Conservation (phyloP, 805 yeast species). For the Candida ficus region DNA sequence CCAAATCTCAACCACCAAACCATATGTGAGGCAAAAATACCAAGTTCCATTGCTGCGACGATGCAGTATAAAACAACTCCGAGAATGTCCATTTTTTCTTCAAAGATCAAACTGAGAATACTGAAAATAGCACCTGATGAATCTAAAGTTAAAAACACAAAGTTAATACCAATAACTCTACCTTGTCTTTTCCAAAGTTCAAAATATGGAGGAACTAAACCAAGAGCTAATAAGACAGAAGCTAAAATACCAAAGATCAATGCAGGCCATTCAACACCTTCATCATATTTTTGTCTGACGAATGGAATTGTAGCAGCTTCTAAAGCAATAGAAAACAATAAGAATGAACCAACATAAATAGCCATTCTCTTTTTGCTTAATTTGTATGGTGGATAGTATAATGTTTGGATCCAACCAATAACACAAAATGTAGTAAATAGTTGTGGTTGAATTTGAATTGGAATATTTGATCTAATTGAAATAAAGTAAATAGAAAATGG, state of each 20-base stretch:
- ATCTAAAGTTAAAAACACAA: conserved; percentile 70
- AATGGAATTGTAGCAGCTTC: conserved; percentile 73
- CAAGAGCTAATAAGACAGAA: conserved; percentile 65
- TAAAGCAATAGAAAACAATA: conserved; percentile 45
- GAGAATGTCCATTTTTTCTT: conserved; percentile 68
- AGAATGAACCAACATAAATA: conserved; percentile 31
- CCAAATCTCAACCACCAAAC: conserved; percentile 58
- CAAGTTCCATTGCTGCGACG: conserved; percentile 71
- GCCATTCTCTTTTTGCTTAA: conserved; percentile 33
- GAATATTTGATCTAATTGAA: conserved; percentile 63
- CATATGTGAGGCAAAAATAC: conserved; percentile 65
- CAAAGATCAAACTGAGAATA: conserved; percentile 55
- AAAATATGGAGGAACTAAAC: conserved; percentile 84
- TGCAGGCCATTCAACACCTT: conserved; percentile 67
- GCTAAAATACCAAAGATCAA: conserved; percentile 79
- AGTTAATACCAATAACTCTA: conserved; percentile 84
- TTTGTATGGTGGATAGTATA: conserved; percentile 67
- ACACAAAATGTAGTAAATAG: conserved; percentile 67
- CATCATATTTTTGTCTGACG: conserved; percentile 49
- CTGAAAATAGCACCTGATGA: conserved; percentile 80
- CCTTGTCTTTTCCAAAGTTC: conserved; percentile 80
- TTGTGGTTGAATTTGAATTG: conserved; percentile 84
- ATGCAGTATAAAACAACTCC: conserved; percentile 72
- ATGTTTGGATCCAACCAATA: conserved; percentile 62
- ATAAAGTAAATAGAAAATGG: conserved; percentile 86